Evolutionary conservation across 2,329 filamentous ascomycete genomes (phyloP).

Genomic region (Phyllosticta citribraziliensis): DNA sequence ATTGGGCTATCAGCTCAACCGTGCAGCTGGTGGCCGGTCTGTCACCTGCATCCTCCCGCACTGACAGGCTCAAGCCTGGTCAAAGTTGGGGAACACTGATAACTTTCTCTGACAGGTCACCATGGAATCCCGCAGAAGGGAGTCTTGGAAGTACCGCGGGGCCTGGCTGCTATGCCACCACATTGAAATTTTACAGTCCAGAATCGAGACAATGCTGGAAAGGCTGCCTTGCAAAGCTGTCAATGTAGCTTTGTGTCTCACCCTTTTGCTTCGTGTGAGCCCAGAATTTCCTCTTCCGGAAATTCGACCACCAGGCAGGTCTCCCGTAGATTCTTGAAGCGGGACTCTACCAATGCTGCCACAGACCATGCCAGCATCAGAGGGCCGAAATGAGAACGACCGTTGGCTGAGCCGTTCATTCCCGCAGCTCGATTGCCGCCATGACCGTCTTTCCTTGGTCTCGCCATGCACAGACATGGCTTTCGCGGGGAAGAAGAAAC

Average conservation of each 20-base stretch:
- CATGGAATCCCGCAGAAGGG: background rate
- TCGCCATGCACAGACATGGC: slow-evolving; percentile 8
- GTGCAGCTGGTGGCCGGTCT: background rate
- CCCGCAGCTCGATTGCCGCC: slow-evolving; percentile 7
- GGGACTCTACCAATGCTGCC: background rate
- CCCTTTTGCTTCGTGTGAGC: background rate
- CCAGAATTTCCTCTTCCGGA: background rate
- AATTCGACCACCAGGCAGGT: background rate
- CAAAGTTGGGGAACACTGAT: background rate
- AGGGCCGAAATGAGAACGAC: background rate
- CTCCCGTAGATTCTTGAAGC: background rate
- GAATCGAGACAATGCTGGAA: background rate
- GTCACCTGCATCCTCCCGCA: background rate
- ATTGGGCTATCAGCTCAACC: background rate
- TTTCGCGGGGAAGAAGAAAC: background rate
- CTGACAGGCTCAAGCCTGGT: background rate
- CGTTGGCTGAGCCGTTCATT: slow-evolving; percentile 2
- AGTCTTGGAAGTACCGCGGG: background rate
- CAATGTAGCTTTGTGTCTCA: background rate
- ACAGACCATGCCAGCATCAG: background rate
- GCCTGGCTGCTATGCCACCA: background rate
- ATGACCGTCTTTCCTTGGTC: background rate
- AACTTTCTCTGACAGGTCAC: slow-evolving; percentile 6
- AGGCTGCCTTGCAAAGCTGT: background rate
- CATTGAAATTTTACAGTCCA: background rate